Percentiles rank a stretch among this genome's conserved stretches.
These are phyloP conservation scores for Phytopythium chamaehyphon DNA, from an alignment of 352 stramenopile species.

Conservation along the genomic window DNA sequence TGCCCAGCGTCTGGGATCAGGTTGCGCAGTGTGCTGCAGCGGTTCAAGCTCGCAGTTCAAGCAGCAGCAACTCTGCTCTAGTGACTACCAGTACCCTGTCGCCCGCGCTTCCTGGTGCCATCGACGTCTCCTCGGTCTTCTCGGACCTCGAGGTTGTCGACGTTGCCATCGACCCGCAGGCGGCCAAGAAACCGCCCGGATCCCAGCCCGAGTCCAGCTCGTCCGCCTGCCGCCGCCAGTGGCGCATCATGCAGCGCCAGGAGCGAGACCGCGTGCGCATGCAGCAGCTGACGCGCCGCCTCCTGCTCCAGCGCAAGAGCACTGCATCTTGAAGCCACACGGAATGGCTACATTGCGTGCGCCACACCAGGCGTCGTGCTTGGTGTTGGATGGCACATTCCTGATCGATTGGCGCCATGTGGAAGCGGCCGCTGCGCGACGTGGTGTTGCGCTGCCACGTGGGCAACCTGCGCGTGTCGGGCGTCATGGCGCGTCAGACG, in stretches of 20 bases:
- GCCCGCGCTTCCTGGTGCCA: conserved; percentile 6
- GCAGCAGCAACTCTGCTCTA: neutral
- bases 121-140: conserved; percentile 21
- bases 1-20: conserved; percentile 39
- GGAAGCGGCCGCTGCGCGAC: conserved; percentile 56
- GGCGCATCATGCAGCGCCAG: conserved; percentile 52
- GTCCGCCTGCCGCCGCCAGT: conserved; percentile 31
- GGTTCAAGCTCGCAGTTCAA: neutral
- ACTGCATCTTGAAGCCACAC: conserved; percentile 21
- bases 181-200: conserved; percentile 7
- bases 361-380: neutral
- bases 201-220: conserved; percentile 8
- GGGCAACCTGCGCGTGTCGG: conserved; percentile 77
- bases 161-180: neutral
- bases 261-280: conserved; percentile 58
- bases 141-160: neutral
- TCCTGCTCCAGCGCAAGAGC: conserved; percentile 53
- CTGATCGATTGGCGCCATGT: conserved; percentile 18
- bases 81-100: conserved; percentile 3
- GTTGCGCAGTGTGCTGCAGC: conserved; percentile 15
- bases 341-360: neutral
- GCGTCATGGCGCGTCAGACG: conserved; percentile 56
- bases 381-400: neutral
- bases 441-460: conserved; percentile 71
- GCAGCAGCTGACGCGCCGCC: conserved; percentile 35